Percentiles rank a stretch among this genome's conserved stretches.
Conservation (phyloP, 164 flowering plant species). For the Buxus sempervirens region DNA sequence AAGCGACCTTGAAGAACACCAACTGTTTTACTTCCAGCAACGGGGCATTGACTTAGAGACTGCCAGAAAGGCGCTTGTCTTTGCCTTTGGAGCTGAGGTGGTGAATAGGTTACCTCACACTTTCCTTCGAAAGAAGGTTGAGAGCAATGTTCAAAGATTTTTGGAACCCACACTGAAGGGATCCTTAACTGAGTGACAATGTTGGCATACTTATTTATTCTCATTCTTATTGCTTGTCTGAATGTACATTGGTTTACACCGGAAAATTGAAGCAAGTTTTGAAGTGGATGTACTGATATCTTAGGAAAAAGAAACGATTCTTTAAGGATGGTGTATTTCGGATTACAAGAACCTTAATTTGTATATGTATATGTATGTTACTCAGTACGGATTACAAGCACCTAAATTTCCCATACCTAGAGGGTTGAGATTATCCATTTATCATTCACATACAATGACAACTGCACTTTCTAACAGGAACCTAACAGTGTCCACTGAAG, state of each 20-base stretch:
- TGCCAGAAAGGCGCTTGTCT: conserved; percentile 72
- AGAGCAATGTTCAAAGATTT: conserved; percentile 43
- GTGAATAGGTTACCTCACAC: conserved; percentile 45
- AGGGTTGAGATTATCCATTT: no score
- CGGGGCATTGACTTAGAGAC: conserved; percentile 70
- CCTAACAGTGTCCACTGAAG: no score
- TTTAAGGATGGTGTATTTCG: no score
- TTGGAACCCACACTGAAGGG: conserved; percentile 30
- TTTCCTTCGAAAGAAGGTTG: conserved; percentile 44
- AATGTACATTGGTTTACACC: not conserved
- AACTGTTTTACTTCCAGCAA: conserved; percentile 78
- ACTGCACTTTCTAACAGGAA: no score
- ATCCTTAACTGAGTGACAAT: not conserved
- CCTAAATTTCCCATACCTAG: no score
- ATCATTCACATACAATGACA: no score
- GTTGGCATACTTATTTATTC: not conserved
- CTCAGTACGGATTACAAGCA: no score
- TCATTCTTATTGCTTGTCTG: not conserved
- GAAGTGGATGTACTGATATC: not conserved
- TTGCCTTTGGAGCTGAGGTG: conserved; percentile 89
- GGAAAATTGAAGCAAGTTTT: not conserved
- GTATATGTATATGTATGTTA: not conserved
- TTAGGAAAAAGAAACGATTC: not conserved
- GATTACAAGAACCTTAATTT: no score
- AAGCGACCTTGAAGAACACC: conserved; percentile 81